Percentiles rank a stretch among this genome's conserved stretches.
These are phyloP conservation scores for Dactylellina parvicollis DNA, from an alignment of 2,329 filamentous ascomycete species.

Conservation along the genomic window DNA sequence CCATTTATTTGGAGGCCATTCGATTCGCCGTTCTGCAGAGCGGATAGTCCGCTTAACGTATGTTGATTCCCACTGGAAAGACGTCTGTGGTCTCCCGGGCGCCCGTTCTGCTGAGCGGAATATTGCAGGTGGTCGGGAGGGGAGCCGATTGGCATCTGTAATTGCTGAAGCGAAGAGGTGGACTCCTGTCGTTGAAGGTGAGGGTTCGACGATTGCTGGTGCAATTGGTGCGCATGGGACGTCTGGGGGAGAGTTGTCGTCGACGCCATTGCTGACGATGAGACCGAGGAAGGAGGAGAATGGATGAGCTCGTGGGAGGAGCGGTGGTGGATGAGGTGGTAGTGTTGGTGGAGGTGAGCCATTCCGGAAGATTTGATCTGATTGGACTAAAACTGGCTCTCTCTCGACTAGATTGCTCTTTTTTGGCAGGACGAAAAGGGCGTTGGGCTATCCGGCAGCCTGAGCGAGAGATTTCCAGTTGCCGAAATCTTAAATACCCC, in stretches of 20 bases:
- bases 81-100: conserved; percentile 51
- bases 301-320: conserved; percentile 52
- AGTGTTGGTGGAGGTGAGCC: conserved; percentile 50
- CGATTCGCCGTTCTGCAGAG: conserved; percentile 43
- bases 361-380: conserved; percentile 54
- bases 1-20: conserved; percentile 50
- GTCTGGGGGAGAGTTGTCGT: conserved; percentile 40
- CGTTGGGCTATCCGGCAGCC: conserved; percentile 40
- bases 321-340: conserved; percentile 51
- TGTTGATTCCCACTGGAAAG: conserved; percentile 51
- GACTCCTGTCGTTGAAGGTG: conserved; percentile 51
- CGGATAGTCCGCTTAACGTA: conserved; percentile 39
- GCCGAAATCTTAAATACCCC: conserved; percentile 44
- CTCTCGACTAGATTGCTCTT: conserved; percentile 44
- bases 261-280: conserved; percentile 52
- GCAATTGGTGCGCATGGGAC: conserved; percentile 51
- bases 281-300: conserved; percentile 52
- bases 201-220: conserved; percentile 48
- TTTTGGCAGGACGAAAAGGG: conserved; percentile 50
- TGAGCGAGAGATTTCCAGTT: conserved; percentile 50
- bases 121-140: conserved; percentile 54
- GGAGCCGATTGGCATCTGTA: conserved; percentile 50
- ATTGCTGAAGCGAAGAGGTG: conserved; percentile 40
- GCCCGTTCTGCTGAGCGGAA: conserved; percentile 50
- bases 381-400: conserved; percentile 53